These are phyloP conservation scores for Metschnikowia picachoensis DNA, from an alignment of 805 yeast species.

Conservation along the genomic window DNA sequence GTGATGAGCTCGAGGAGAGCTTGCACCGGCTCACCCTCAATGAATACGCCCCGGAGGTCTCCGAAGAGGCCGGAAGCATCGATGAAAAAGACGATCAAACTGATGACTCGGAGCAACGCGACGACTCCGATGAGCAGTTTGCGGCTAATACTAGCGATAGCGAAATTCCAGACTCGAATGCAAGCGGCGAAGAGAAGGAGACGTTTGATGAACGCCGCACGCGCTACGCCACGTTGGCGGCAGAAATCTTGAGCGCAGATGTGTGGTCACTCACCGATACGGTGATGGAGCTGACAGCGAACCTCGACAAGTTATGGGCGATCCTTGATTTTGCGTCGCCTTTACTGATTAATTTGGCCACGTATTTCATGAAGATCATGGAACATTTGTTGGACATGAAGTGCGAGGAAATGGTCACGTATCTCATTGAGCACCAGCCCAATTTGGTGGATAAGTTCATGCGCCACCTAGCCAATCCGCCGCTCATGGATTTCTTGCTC, in stretches of 20 bases:
- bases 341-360: conserved; percentile 69
- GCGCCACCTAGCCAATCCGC: conserved; percentile 43
- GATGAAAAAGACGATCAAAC: background rate
- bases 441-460: conserved; percentile 38
- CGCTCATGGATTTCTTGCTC: conserved; percentile 43
- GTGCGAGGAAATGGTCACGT: conserved; percentile 45
- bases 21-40: conserved; percentile 14
- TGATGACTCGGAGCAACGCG: background rate
- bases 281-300: conserved; percentile 67
- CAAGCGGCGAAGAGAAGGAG: conserved; percentile 8
- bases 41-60: background rate
- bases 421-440: conserved; percentile 41
- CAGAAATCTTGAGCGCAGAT: conserved; percentile 86
- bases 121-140: background rate
- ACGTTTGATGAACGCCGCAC: conserved; percentile 31
- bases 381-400: conserved; percentile 44
- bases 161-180: conserved; percentile 8
- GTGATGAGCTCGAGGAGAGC: conserved; percentile 16
- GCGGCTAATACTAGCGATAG: background rate
- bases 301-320: conserved; percentile 74
- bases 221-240: conserved; percentile 50
- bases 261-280: conserved; percentile 93
- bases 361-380: conserved; percentile 55
- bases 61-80: background rate
- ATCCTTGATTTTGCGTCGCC: conserved; percentile 64